Base-by-base conservation (phyloP, 106 monocot genomes). In the Dendrobium nobile region DNA sequence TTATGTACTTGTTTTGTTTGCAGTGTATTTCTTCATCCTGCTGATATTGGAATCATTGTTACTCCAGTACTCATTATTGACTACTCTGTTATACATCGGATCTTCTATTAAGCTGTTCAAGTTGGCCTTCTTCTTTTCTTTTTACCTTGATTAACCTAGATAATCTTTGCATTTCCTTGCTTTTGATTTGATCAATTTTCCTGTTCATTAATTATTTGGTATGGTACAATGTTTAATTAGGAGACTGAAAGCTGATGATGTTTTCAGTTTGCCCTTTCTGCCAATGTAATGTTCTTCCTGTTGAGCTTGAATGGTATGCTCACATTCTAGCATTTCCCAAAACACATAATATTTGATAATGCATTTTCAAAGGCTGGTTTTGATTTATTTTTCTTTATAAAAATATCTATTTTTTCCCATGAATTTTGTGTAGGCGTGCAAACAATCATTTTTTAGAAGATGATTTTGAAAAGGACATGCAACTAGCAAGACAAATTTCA, bases 181-280 rank as follows among this genome's bases (percentile, higher is more conserved):
- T 73, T 42, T 73, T 42, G 18, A 4, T 73, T 17, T 41, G 73
- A 73, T 43, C n/a, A n/a, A 73, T 42, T 73, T 17, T 73, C 42
- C 42, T 73, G 73, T 42, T 73, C 1, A 41, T 42, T 73, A 73
- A 41, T 13, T 42, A 3, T 16, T 0, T 73, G 26, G 26, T 7
- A 19, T 17, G 17, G 41, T 73, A 31, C 31, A 31, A 31, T 31
- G 31, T 31, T 31, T 73, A 47, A 47, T 47, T 48, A 78, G 78
- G 82, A 85, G 77, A 47, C 61, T 78, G 47, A 9, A 17, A 19
- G 5, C 41, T 31, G 78, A 54, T n/a, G 75, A 96, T 96, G 96
- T 82, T 89, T 55, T 82, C 88, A 28, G 81, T 85, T 73, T 97
- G 97, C 70, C 97, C 97, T 68, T 79, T 97, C 72, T 97, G 96